Percentiles rank a stretch among this genome's conserved stretches.
Conservation (phyloP, 2,329 filamentous ascomycete genomes). For the Endocalyx cinctus region DNA sequence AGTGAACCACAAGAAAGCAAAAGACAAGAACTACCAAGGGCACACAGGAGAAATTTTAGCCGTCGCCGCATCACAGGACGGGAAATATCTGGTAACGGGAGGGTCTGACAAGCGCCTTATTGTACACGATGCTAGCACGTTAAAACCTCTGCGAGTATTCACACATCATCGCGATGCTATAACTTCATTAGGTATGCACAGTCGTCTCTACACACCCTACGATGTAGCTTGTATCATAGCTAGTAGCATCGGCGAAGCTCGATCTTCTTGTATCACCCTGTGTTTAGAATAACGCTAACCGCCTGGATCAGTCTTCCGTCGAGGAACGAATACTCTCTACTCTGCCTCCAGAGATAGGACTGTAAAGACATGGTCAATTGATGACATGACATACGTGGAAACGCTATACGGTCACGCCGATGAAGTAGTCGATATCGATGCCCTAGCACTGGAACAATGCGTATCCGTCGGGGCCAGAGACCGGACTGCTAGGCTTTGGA, state of each 20-base stretch:
- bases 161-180: conserved; percentile 88
- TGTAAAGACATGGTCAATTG: conserved; percentile 90
- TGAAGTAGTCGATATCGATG: conserved; percentile 77
- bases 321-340: conserved; percentile 87
- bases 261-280: no score
- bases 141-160: conserved; percentile 78
- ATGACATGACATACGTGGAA: conserved; percentile 83
- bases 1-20: conserved; percentile 55
- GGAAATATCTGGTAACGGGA: conserved; percentile 86
- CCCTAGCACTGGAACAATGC: conserved; percentile 80
- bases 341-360: conserved; percentile 87
- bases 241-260: no score
- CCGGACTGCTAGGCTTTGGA: conserved; percentile 89
- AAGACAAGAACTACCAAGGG: conserved; percentile 65
- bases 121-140: conserved; percentile 76
- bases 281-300: no score
- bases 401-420: conserved; percentile 97
- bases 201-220: no score
- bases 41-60: conserved; percentile 78
- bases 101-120: conserved; percentile 80
- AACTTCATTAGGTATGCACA: conserved; percentile 57
- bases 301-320: conserved; percentile 65
- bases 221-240: no score
- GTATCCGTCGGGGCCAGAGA: conserved; percentile 88
- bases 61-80: conserved; percentile 82